Conservation (phyloP, 768 basidiomycete species). For the Strobilomyces confusus region DNA sequence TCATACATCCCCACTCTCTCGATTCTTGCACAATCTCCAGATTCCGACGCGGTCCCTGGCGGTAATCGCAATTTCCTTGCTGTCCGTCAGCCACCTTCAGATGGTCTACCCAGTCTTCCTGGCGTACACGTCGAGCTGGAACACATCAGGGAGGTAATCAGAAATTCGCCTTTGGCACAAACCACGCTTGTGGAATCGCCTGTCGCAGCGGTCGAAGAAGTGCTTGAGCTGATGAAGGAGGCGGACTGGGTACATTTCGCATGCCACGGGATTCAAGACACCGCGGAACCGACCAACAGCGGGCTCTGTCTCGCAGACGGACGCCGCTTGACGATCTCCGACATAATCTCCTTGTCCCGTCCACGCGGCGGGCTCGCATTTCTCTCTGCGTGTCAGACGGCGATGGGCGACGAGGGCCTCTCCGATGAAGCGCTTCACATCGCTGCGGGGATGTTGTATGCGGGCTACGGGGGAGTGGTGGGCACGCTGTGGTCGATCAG, state of each 20-base stretch:
- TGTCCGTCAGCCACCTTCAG: too few relatives aligned
- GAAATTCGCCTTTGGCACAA: not conserved
- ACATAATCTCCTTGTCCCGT: conserved; percentile 4
- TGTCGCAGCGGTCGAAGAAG: not conserved
- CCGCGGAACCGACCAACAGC: too few relatives aligned
- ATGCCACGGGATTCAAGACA: too few relatives aligned
- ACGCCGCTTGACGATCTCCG: not conserved
- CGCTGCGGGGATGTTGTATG: conserved; percentile 35
- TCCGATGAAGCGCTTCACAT: conserved; percentile 40
- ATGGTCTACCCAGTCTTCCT: too few relatives aligned
- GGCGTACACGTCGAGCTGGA: too few relatives aligned
- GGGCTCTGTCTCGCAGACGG: not conserved
- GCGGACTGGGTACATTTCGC: too few relatives aligned
- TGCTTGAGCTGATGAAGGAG: not conserved
- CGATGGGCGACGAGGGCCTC: conserved; percentile 31
- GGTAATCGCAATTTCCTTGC: too few relatives aligned
- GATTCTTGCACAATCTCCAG: not conserved
- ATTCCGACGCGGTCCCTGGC: not conserved
- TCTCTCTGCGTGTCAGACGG: conserved; percentile 46
- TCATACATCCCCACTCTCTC: too few relatives aligned
- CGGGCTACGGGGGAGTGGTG: conserved; percentile 32
- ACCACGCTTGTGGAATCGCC: not conserved
- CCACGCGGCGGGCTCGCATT: conserved; percentile 35
- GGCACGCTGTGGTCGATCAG: conserved; percentile 44
- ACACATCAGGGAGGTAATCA: too few relatives aligned